phyloP scores from a whole-genome alignment of 495 filamentous ascomycete species.

The Hypoxylon cercidicola region DNA sequence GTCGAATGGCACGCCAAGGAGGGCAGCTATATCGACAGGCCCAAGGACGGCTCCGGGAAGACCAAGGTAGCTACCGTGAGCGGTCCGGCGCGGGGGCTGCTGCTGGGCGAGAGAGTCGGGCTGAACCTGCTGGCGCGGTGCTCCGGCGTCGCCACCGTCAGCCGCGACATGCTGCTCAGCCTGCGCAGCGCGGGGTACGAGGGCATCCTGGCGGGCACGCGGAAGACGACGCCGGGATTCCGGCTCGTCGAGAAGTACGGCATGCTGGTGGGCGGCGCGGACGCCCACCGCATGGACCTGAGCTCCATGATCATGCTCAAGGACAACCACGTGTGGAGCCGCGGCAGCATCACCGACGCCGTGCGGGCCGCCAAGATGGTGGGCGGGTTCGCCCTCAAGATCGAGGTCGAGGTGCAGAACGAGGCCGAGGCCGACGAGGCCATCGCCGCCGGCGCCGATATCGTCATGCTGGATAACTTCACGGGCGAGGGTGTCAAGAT shows the following conservation, averaged over 20 bases:
- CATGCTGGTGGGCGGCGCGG: slow-evolving; percentile 91
- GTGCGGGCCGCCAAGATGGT: slow-evolving; percentile 84
- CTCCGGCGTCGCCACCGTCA: slow-evolving; percentile 88
- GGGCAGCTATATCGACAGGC: slow-evolving; percentile 68
- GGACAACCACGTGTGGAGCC: slow-evolving; percentile 96
- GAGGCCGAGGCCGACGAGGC: slow-evolving; percentile 91
- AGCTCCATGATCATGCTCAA: slow-evolving; percentile 98
- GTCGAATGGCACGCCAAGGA: slow-evolving; percentile 89
- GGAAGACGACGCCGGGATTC: slow-evolving; percentile 97
- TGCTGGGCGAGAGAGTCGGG: slow-evolving; percentile 92
- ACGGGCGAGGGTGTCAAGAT: slow-evolving; percentile 75
- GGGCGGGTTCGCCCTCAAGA: slow-evolving; percentile 89
- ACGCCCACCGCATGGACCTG: slow-evolving; percentile 91
- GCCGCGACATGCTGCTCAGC: slow-evolving; percentile 58
- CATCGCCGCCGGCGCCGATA: slow-evolving; percentile 88
- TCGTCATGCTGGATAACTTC: slow-evolving; percentile 98
- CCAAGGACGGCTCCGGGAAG: slow-evolving; percentile 61
- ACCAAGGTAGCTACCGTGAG: slow-evolving; percentile 79
- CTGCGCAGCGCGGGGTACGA: slow-evolving; percentile 73
- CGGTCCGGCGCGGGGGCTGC: slow-evolving; percentile 84
- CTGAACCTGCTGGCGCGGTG: slow-evolving; percentile 92
- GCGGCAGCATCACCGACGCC: slow-evolving; percentile 82
- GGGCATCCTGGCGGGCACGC: slow-evolving; percentile 89
- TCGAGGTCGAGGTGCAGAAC: slow-evolving; percentile 94
- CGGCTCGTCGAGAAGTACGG: slow-evolving; percentile 97